Conservation (phyloP, 148 eudicot genomes). For the Chenopodium suecicum region DNA sequence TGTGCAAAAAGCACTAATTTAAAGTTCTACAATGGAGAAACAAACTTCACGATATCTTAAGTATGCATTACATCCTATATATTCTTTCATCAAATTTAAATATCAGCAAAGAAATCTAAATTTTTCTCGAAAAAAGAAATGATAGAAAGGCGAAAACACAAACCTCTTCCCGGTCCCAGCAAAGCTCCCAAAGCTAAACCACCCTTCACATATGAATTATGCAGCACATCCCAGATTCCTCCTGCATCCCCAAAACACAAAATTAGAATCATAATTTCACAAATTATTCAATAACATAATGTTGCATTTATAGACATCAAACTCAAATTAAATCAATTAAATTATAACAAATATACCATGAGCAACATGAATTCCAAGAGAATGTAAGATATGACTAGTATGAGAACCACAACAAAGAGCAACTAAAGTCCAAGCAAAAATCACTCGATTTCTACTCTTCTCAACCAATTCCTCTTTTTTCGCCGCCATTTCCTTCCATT, state of each 20-base stretch:
- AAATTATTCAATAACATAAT: not conserved
- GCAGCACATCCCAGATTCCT: conserved; percentile 66
- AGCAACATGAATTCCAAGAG: conserved; percentile 78
- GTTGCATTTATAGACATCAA: not conserved
- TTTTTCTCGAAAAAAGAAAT: too few relatives aligned
- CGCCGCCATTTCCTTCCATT: conserved; percentile 68
- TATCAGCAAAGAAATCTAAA: not conserved
- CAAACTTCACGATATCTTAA: not conserved
- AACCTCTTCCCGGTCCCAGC: conserved; percentile 97
- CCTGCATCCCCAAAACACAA: conserved; percentile 43
- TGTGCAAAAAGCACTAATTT: not conserved
- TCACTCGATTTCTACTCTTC: conserved; percentile 68
- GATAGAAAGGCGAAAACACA: conserved; percentile 19
- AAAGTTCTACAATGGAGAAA: not conserved
- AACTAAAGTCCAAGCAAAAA: conserved; percentile 82
- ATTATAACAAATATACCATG: conserved; percentile 48
- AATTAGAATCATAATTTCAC: not conserved
- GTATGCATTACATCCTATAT: not conserved
- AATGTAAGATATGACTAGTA: conserved; percentile 76
- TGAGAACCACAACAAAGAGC: conserved; percentile 88
- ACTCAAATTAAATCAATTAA: too few relatives aligned
- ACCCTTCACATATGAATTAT: conserved; percentile 82
- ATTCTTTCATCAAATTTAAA: not conserved
- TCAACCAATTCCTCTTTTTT: conserved; percentile 59
- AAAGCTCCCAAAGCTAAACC: conserved; percentile 79